Evolutionary conservation across 768 basidiomycete genomes (phyloP).

Genomic region (Strobilomyces confusus): DNA sequence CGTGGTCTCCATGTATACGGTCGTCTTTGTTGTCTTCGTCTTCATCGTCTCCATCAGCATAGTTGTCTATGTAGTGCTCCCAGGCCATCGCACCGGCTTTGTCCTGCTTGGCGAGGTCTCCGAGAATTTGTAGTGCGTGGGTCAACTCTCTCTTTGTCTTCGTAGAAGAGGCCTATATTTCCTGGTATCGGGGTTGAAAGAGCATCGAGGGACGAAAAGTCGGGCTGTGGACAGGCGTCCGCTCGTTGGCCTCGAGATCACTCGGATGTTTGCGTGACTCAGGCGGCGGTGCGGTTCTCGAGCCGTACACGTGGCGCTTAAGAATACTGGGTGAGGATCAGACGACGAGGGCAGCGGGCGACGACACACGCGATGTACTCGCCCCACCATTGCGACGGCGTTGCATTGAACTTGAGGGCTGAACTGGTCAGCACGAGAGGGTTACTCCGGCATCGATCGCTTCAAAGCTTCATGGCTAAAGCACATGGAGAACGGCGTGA

Average conservation of each 20-base stretch:
- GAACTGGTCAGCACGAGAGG: constrained; percentile 44
- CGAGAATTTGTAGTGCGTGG: constrained; percentile 54
- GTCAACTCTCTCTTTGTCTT: constrained; percentile 70
- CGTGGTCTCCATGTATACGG: constrained; percentile 23
- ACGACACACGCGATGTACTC: constrained; percentile 78
- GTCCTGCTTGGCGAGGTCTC: constrained; percentile 60
- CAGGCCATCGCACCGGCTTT: constrained; percentile 48
- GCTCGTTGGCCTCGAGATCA: constrained; percentile 70
- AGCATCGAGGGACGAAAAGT: constrained; percentile 43
- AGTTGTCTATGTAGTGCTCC: constrained; percentile 48
- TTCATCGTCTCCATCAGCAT: constrained; percentile 50
- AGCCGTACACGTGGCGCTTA: constrained; percentile 84
- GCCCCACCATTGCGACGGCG: constrained; percentile 89
- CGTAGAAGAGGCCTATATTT: constrained; percentile 86
- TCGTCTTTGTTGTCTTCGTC: constrained; percentile 53
- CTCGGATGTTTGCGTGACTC: constrained; percentile 31
- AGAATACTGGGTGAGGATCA: constrained; percentile 34
- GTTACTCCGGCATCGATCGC: neutral
- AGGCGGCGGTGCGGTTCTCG: constrained; percentile 68
- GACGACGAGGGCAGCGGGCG: neutral
- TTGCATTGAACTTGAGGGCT: constrained; percentile 89
- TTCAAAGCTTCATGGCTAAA: constrained; percentile 35
- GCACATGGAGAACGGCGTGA: constrained; percentile 3
- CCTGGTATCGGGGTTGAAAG: constrained; percentile 76
- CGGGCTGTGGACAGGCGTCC: constrained; percentile 46